Percentiles rank a stretch among this genome's conserved stretches.
These are phyloP conservation scores for Toxoplasma gondii DNA, from an alignment of 169 alveolate species.

Conservation along the genomic window DNA sequence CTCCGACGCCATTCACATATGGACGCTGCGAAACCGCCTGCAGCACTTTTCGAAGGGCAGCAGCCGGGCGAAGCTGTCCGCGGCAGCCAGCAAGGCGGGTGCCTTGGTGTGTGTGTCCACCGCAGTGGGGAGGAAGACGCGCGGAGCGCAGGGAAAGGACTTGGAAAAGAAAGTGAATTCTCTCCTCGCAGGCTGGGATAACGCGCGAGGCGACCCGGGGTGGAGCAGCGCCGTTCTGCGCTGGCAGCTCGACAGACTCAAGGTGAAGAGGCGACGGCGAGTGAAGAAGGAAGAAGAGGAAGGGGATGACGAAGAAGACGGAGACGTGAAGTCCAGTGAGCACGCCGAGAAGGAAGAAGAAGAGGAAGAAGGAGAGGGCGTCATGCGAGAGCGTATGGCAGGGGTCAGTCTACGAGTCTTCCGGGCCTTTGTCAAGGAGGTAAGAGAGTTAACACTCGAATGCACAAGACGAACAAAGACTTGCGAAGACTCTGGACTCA, in stretches of 20 bases:
- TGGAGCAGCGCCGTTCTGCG: slow-evolving; percentile 33
- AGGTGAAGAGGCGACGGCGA: slow-evolving; percentile 15
- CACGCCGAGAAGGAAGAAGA: not conserved
- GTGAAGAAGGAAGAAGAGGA: not conserved
- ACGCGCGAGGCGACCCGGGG: slow-evolving; percentile 11
- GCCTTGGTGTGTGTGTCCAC: not conserved
- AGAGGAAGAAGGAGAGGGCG: not conserved
- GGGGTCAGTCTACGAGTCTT: not conserved
- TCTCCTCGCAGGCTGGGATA: not conserved
- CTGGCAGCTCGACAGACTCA: slow-evolving; percentile 21
- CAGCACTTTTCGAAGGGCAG: not conserved
- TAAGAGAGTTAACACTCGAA: not conserved
- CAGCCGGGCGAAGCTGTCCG: slow-evolving; percentile 14
- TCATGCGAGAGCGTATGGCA: not conserved
- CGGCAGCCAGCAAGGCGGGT: not conserved
- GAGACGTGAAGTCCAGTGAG: not conserved
- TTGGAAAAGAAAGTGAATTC: not conserved
- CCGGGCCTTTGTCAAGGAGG: not conserved
- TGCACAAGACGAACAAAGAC: no score
- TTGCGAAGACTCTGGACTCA: no score
- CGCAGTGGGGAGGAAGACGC: not conserved
- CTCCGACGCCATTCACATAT: slow-evolving; percentile 57
- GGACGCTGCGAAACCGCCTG: slow-evolving; percentile 44
- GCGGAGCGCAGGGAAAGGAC: not conserved
- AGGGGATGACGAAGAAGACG: not conserved